Conservation (phyloP, 805 yeast genomes). For the Hanseniaspora lindneri region DNA sequence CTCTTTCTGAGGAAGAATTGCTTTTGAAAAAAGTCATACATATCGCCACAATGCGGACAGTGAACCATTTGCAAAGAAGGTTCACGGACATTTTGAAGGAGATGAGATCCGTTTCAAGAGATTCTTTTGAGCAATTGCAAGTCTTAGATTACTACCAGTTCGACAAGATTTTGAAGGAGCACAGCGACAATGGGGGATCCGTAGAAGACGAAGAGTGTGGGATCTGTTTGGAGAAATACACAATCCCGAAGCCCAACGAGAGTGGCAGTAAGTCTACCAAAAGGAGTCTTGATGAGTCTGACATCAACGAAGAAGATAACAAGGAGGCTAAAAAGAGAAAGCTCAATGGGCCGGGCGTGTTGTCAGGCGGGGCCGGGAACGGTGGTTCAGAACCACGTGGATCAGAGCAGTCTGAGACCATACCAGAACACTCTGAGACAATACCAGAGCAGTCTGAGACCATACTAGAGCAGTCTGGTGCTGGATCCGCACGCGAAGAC, state of each 20-base stretch:
- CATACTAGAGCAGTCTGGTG: no score
- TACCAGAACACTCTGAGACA: no score
- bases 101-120: conserved; percentile 13
- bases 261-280: no score
- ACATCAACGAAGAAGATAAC: not conserved
- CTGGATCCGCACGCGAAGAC: no score
- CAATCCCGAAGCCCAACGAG: not conserved
- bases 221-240: conserved; percentile 10
- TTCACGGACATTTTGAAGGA: conserved; percentile 7
- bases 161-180: not conserved
- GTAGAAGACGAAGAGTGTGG: conserved; percentile 11
- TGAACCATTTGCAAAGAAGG: conserved; percentile 6
- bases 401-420: no score
- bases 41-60: conserved; percentile 12
- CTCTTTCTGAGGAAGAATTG: conserved; percentile 8
- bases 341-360: not conserved
- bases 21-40: conserved; percentile 4
- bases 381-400: not conserved
- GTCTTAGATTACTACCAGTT: not conserved
- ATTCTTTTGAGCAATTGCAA: conserved; percentile 7
- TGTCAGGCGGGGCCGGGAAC: no score
- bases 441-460: no score
- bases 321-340: conserved; percentile 7
- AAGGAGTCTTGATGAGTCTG: conserved; percentile 1
- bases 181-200: not conserved